A percentile compares a stretch with the other conserved stretches of the same genome.
phyloP scores from a whole-genome alignment of 768 basidiomycete genomes.

The Leccinum truebloodii region DNA sequence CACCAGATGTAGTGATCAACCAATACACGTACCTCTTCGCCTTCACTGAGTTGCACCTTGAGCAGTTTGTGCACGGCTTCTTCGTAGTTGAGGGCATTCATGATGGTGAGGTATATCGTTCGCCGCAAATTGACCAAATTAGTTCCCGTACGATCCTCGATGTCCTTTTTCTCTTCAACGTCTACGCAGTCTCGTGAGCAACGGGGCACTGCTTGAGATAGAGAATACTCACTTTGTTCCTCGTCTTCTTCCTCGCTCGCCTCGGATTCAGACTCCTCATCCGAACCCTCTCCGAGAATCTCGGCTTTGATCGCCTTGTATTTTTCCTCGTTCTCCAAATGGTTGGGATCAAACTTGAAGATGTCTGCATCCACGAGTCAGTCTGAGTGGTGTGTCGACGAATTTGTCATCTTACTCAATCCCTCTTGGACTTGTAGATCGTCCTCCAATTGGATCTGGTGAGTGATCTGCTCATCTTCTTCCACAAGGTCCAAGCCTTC shows the following conservation, averaged over 20 bases:
- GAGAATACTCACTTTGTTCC: constrained; percentile 48
- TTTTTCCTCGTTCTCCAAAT: constrained; percentile 88
- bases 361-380: constrained; percentile 58
- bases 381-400: not conserved
- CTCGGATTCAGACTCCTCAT: constrained; percentile 65
- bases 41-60: constrained; percentile 88
- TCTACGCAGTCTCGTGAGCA: constrained; percentile 37
- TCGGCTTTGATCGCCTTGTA: constrained; percentile 91
- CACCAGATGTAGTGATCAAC: not conserved
- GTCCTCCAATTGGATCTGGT: constrained; percentile 89
- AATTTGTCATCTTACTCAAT: constrained; percentile 64
- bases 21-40: constrained; percentile 75
- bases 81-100: constrained; percentile 98
- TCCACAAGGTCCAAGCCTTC: constrained; percentile 97
- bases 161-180: constrained; percentile 81
- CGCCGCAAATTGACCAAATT: constrained; percentile 94
- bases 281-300: constrained; percentile 88
- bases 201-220: constrained; percentile 26
- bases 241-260: constrained; percentile 70
- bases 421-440: constrained; percentile 94
- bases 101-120: constrained; percentile 95
- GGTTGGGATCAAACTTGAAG: constrained; percentile 92
- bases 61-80: constrained; percentile 98
- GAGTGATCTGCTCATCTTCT: constrained; percentile 97
- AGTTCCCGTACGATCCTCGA: constrained; percentile 93